Percentiles rank a stretch among this genome's conserved stretches.
These are phyloP conservation scores for Tephrocybe sp. DNA, from an alignment of 768 basidiomycete species.

Conservation along the genomic window DNA sequence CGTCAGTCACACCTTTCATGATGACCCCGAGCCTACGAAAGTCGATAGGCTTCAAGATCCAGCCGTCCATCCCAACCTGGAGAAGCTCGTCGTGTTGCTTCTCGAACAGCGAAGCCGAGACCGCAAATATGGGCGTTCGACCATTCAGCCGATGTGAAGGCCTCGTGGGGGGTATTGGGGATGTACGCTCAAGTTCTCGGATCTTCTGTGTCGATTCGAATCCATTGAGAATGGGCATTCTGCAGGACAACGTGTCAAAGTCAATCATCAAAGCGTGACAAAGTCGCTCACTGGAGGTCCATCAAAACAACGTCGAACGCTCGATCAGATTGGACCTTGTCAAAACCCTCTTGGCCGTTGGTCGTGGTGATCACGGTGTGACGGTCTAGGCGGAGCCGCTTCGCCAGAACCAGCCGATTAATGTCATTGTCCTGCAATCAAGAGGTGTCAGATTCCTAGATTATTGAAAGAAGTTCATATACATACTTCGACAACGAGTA, in stretches of 20 bases:
- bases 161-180: slow-evolving; percentile 21
- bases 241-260: slow-evolving; percentile 23
- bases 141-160: slow-evolving; percentile 53
- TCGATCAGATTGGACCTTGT: slow-evolving; percentile 54
- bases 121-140: slow-evolving; percentile 79
- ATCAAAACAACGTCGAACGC: slow-evolving; percentile 76
- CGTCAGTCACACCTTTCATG: slow-evolving; percentile 59
- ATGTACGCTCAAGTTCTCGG: slow-evolving; percentile 52
- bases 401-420: slow-evolving; percentile 69
- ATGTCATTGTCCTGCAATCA: slow-evolving; percentile 65
- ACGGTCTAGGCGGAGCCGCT: slow-evolving; percentile 64
- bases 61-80: slow-evolving; percentile 69
- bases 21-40: slow-evolving; percentile 64
- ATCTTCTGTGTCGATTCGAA: slow-evolving; percentile 69
- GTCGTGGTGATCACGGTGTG: slow-evolving; percentile 64
- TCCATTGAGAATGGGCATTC: slow-evolving; percentile 82
- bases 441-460: too few relatives aligned
- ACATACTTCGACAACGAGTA: slow-evolving; percentile 69
- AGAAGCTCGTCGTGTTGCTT: slow-evolving; percentile 53
- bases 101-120: slow-evolving; percentile 71
- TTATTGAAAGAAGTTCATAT: too few relatives aligned
- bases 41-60: slow-evolving; percentile 83
- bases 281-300: slow-evolving; percentile 70
- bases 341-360: slow-evolving; percentile 77
- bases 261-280: background rate